Conservation (phyloP, 176 grass and related monocot species). For the Zoysia pacifica region DNA sequence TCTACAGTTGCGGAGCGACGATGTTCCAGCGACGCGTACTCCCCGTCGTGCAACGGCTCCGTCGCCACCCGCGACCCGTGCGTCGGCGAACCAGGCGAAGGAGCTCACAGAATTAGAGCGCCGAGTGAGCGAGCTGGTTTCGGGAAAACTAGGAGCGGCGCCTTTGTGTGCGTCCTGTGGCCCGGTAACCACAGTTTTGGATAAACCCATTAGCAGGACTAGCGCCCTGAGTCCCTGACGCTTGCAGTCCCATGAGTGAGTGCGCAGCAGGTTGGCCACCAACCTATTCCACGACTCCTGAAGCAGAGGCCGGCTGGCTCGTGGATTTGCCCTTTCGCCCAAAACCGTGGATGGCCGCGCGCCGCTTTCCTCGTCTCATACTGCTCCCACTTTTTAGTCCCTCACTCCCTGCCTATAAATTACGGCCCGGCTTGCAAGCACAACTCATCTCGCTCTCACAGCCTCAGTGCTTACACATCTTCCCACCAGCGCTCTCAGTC, state of each 20-base stretch:
- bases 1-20: too few species aligned
- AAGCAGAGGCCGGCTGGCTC: background rate
- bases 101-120: too few species aligned
- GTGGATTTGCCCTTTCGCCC: constrained; percentile 13
- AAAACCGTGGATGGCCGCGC: constrained; percentile 28
- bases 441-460: background rate
- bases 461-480: background rate
- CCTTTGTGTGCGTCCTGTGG: background rate
- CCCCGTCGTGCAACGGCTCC: too few species aligned
- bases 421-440: background rate
- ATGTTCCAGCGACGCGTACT: too few species aligned
- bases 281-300: background rate
- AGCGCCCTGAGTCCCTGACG: background rate
- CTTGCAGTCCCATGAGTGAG: background rate
- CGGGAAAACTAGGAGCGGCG: too few species aligned
- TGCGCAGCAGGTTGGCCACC: constrained; percentile 20
- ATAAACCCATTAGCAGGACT: background rate
- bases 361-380: background rate
- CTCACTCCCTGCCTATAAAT: background rate
- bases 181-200: background rate
- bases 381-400: too few species aligned
- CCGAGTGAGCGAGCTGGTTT: too few species aligned
- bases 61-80: too few species aligned
- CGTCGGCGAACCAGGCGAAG: too few species aligned
- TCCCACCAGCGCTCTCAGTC: background rate